Conservation (phyloP, 2,329 filamentous ascomycete species). For the Clonostachys solani region DNA sequence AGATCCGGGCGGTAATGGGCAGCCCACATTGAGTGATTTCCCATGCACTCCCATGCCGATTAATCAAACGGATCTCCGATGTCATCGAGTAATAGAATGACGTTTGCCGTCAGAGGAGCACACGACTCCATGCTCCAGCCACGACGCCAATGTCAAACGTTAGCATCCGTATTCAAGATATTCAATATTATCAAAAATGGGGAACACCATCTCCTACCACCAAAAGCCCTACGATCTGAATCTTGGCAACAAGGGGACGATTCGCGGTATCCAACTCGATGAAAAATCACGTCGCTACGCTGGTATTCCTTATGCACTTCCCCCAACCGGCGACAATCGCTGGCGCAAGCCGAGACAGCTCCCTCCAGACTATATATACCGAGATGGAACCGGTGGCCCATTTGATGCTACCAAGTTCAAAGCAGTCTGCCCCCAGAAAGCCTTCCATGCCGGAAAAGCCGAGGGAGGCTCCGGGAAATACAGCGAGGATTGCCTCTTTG, state of each 20-base stretch:
- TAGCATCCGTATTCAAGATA: too few species aligned
- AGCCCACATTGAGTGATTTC: too few species aligned
- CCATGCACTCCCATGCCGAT: too few species aligned
- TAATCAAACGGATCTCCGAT: too few species aligned
- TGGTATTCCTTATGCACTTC: conserved; percentile 31
- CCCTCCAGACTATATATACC: conserved; percentile 18
- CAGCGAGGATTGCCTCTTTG: conserved; percentile 37
- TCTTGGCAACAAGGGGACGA: conserved; percentile 16
- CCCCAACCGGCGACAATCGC: conserved; percentile 25
- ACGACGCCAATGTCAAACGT: too few species aligned
- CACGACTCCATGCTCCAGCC: too few species aligned
- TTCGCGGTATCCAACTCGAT: conserved; percentile 26
- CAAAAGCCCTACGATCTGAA: conserved; percentile 12
- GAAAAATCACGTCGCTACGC: conserved; percentile 24
- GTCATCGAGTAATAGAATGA: too few species aligned
- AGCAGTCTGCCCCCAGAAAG: conserved; percentile 31
- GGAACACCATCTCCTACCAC: conserved; percentile 17
- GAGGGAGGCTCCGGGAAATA: conserved; percentile 17
- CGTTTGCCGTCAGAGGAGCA: too few species aligned
- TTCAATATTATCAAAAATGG: conserved; percentile 10
- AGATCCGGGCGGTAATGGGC: too few species aligned
- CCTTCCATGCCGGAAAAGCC: conserved; percentile 17
- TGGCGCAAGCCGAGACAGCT: conserved; percentile 30
- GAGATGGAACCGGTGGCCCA: conserved; percentile 12
- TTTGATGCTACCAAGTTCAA: conserved; percentile 29